Base-by-base conservation (phyloP, 768 basidiomycete genomes). In the Suillus hirtellus region DNA sequence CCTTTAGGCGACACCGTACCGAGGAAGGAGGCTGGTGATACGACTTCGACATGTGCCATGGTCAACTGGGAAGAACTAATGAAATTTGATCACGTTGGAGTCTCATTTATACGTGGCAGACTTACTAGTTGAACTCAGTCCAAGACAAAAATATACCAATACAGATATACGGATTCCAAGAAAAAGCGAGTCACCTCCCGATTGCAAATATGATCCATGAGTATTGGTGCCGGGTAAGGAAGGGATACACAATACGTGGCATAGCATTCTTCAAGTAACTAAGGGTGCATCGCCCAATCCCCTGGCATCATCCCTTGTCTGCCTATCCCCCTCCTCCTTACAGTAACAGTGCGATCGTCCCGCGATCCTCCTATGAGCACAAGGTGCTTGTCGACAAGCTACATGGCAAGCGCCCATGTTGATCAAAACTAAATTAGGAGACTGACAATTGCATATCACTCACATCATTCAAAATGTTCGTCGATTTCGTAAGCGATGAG, bases 391-490 rank as follows among this genome's bases (percentile, higher is more conserved):
- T 94, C 92, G 37, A 94, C 91, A 62, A 94, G 81, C 92, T 84
- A 61, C 11, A 34, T 44, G 24, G 2, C 56, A 42, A 42, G 27
- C 21, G 15, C 55, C 55, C 37, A n/a, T n/a, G 31, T 81, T 38
- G 55, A 42, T 58, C 40, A 58, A 21, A 11, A 42, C 56, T 58
- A 1, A 24, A 24, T 50, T 55, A 15, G 52, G 42, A 63, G 34
- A 60, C 38, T 59, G 47, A 59, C 60, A 46, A 55, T 52, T 52
- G 27, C 49, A 43, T 38, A 65, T n/a, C 2, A 69, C 93, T 69
- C 71, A 96, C 96, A 69, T 96, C 94, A 72, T 96, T 98, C 63
- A 98, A 76, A 11, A 89, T 85, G 67, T 89, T 89, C 17, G 96
- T 83, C 37, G 92, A 91, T 76, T 95, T 96, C 8, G 96, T 98